phyloP scores from a whole-genome alignment of 352 stramenopile genomes.

The Stramenopiles sp. region DNA sequence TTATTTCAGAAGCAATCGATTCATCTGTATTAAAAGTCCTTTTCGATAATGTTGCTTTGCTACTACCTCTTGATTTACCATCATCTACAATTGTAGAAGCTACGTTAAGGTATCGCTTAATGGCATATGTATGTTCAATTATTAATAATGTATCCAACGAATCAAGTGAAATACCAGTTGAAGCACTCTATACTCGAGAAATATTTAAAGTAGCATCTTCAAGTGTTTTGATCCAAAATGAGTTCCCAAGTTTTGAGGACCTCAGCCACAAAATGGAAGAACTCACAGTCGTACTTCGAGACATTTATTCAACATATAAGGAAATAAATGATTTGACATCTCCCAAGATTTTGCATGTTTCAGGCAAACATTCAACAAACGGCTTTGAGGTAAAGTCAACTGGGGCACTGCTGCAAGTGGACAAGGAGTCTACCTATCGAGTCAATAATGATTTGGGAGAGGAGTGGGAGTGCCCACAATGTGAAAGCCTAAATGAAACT shows the following conservation, averaged over 20 bases:
- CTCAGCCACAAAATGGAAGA: conserved; percentile 4
- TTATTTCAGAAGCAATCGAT: not conserved
- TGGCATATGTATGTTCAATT: not conserved
- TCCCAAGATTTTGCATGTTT: not conserved
- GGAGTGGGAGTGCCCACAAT: conserved; percentile 7
- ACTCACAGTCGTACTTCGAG: not conserved
- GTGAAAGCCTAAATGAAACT: not conserved
- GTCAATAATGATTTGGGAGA: not conserved
- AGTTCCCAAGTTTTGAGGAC: not conserved
- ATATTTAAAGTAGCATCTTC: not conserved
- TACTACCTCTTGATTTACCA: not conserved
- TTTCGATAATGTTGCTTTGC: not conserved
- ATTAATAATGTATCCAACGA: not conserved
- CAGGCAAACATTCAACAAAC: not conserved
- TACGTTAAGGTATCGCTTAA: not conserved
- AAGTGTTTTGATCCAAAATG: conserved; percentile 4
- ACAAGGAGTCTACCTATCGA: not conserved
- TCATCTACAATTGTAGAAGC: not conserved
- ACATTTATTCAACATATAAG: not conserved
- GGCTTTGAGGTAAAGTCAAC: not conserved
- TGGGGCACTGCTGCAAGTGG: not conserved
- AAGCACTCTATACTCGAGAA: not conserved
- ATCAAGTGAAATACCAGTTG: not conserved
- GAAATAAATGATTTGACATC: not conserved
- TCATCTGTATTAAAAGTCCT: not conserved